These are phyloP conservation scores for Alternaria hordeiaustralica DNA, from an alignment of 2,329 filamentous ascomycete genomes.

Conservation along the genomic window DNA sequence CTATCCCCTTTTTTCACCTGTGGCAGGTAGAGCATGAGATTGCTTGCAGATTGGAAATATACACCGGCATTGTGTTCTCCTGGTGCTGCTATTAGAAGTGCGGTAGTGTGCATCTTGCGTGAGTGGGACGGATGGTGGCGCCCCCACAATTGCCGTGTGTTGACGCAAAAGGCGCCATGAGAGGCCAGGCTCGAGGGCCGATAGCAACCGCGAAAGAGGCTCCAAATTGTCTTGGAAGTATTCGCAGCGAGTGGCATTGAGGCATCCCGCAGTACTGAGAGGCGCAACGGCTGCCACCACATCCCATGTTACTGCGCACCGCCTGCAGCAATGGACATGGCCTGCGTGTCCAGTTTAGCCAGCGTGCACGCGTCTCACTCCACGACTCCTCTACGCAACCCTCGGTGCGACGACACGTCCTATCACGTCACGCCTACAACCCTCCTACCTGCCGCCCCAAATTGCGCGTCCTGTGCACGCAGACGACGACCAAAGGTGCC, in stretches of 20 bases:
- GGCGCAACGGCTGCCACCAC: constrained; percentile 27
- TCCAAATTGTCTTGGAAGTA: constrained; percentile 21
- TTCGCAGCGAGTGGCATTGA: constrained; percentile 17
- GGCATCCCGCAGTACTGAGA: constrained; percentile 21
- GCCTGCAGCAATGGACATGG: constrained; percentile 42
- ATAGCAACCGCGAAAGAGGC: constrained; percentile 32
- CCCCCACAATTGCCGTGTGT: constrained; percentile 13
- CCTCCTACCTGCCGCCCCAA: constrained; percentile 20
- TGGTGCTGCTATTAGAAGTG: not conserved
- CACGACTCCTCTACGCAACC: constrained; percentile 19
- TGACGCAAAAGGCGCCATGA: constrained; percentile 23
- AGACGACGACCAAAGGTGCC: constrained; percentile 31
- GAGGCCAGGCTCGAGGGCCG: constrained; percentile 27
- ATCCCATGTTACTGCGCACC: constrained; percentile 40
- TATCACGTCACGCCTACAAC: constrained; percentile 11
- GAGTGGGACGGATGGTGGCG: not conserved
- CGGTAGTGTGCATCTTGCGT: not conserved
- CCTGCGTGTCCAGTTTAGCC: constrained; percentile 38
- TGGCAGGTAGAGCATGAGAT: not conserved
- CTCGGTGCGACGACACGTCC: constrained; percentile 26
- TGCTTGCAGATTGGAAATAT: not conserved
- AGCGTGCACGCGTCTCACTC: constrained; percentile 33
- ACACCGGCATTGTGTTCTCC: not conserved
- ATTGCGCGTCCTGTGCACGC: constrained; percentile 43
- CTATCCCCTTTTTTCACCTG: not conserved